Conservation (phyloP, 2,329 filamentous ascomycete genomes). For the Furcasterigmium furcatum region DNA sequence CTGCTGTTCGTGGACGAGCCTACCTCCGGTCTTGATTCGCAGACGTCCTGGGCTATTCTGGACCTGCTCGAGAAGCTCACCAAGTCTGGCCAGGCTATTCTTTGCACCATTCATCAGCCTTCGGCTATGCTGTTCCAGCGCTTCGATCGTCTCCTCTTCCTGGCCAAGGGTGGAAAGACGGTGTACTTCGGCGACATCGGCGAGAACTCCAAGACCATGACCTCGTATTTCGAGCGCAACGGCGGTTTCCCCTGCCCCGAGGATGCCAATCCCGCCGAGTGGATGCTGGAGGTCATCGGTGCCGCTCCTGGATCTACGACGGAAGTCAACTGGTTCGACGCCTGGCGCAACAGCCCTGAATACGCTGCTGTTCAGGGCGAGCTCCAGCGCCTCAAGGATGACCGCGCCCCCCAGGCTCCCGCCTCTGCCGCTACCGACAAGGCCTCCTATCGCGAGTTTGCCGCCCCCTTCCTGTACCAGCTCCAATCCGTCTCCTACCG, state of each 20-base stretch:
- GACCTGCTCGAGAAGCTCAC: conserved; percentile 86
- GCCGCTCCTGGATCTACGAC: conserved; percentile 62
- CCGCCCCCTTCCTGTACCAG: conserved; percentile 69
- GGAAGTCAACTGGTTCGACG: conserved; percentile 62
- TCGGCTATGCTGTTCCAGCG: conserved; percentile 92
- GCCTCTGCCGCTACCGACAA: conserved; percentile 28
- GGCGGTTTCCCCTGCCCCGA: conserved; percentile 62
- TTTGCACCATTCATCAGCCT: conserved; percentile 98
- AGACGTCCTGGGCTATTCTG: conserved; percentile 90
- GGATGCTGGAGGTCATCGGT: conserved; percentile 65
- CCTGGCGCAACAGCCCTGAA: conserved; percentile 59
- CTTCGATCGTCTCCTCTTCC: conserved; percentile 78
- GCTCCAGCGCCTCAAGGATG: conserved; percentile 51
- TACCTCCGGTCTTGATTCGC: conserved; percentile 88
- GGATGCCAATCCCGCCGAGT: conserved; percentile 77
- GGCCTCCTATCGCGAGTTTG: conserved; percentile 69
- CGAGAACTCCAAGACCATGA: conserved; percentile 63
- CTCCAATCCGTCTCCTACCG: conserved; percentile 65
- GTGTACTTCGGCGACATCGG: conserved; percentile 83
- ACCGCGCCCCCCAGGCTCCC: conserved; percentile 31
- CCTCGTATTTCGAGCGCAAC: conserved; percentile 73
- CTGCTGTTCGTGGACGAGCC: conserved; percentile 93
- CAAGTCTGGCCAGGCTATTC: conserved; percentile 83
- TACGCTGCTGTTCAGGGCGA: conserved; percentile 53
- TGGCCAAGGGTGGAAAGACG: conserved; percentile 71